These are phyloP conservation scores for Urochloa ruziziensis DNA, from an alignment of 176 grass and related monocot genomes.

Conservation along the genomic window DNA sequence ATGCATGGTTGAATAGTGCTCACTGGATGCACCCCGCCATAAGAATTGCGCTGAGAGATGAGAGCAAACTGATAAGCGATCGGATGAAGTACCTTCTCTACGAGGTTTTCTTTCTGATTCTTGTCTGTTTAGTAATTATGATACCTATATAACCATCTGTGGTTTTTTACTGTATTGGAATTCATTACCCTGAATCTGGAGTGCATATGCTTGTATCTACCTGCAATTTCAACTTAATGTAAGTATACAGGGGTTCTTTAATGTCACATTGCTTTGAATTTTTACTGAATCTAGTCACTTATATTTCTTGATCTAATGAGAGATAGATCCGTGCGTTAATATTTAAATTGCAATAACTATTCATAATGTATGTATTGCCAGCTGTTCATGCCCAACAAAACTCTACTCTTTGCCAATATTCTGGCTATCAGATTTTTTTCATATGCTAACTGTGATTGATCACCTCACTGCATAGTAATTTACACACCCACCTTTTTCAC, in stretches of 20 bases:
- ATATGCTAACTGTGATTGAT: not conserved
- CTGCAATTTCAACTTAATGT: not conserved
- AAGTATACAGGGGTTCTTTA: not conserved
- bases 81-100: conserved; percentile 95
- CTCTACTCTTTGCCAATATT: not conserved
- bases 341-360: not conserved
- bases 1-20: conserved; percentile 76
- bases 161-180: not conserved
- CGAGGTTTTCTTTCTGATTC: conserved; percentile 61
- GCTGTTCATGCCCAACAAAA: not conserved
- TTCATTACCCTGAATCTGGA: not conserved
- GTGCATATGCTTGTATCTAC: not conserved
- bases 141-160: not conserved
- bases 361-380: not conserved
- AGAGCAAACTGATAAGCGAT: conserved; percentile 89
- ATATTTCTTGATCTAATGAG: not conserved
- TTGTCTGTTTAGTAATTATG: not conserved
- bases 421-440: not conserved
- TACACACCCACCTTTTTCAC: not conserved
- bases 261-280: not conserved
- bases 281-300: not conserved
- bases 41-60: conserved; percentile 81
- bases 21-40: conserved; percentile 96
- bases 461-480: not conserved
- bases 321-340: not conserved